phyloP scores from a whole-genome alignment of 306 rosid species.

The Ceratonia siliqua region DNA sequence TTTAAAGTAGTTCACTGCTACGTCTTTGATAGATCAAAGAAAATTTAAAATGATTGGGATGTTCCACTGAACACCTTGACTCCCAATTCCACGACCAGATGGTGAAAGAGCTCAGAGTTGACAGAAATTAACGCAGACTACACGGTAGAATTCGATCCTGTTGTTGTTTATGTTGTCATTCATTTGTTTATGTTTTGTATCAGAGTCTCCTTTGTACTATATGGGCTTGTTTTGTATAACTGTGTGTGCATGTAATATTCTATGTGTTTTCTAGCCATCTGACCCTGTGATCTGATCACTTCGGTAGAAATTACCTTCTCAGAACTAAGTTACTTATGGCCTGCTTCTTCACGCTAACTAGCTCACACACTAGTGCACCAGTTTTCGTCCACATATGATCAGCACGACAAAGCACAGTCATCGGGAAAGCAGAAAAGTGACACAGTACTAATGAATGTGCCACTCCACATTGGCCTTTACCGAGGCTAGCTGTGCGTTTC shows the following conservation, averaged over 20 bases:
- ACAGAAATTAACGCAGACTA: slow-evolving; percentile 36
- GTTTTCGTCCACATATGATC: slow-evolving; percentile 14
- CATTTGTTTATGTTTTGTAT: slow-evolving; percentile 21
- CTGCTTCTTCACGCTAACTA: slow-evolving; percentile 17
- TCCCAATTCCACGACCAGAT: slow-evolving; percentile 5
- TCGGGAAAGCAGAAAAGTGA: slow-evolving; percentile 37
- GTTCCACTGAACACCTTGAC: background rate
- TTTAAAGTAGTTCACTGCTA: too few relatives aligned
- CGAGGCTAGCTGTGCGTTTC: slow-evolving; percentile 12
- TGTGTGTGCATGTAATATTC: slow-evolving; percentile 45
- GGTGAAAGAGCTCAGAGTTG: slow-evolving; percentile 13
- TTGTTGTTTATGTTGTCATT: slow-evolving; percentile 29
- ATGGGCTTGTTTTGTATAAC: slow-evolving; percentile 49
- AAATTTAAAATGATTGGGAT: background rate
- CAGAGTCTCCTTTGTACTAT: slow-evolving; percentile 41
- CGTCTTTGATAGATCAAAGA: background rate
- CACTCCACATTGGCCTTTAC: slow-evolving; percentile 39
- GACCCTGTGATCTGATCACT: slow-evolving; percentile 27
- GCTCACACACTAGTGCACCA: slow-evolving; percentile 19
- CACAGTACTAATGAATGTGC: slow-evolving; percentile 40
- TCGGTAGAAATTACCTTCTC: slow-evolving; percentile 17
- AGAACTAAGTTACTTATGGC: background rate
- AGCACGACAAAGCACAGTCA: slow-evolving; percentile 26
- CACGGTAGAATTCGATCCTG: slow-evolving; percentile 37
- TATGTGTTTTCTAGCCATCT: slow-evolving; percentile 33